These are phyloP conservation scores for Plasmodium yoelii DNA, from an alignment of 169 alveolate genomes.

Conservation along the genomic window DNA sequence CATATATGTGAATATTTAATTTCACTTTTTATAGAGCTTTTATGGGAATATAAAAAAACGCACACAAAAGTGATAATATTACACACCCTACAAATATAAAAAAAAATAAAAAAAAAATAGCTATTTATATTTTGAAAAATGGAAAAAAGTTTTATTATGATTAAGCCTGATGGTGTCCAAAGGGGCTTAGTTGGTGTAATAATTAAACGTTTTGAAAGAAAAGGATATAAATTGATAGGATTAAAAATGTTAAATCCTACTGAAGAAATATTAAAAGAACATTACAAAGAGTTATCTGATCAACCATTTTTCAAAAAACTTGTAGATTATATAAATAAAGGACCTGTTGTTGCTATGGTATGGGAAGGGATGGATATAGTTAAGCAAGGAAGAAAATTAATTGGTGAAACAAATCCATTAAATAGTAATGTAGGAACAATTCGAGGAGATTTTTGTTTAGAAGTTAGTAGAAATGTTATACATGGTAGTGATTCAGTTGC, in stretches of 20 bases:
- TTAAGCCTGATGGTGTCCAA: slow-evolving; percentile 99
- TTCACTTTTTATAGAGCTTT: too few relatives aligned
- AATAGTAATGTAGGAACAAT: slow-evolving; percentile 87
- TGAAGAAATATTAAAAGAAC: slow-evolving; percentile 92
- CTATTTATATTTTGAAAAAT: slow-evolving; percentile 12
- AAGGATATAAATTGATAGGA: slow-evolving; percentile 96
- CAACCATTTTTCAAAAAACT: slow-evolving; percentile 95
- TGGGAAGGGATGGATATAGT: slow-evolving; percentile 98
- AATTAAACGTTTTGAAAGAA: slow-evolving; percentile 94
- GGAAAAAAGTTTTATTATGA: slow-evolving; percentile 97
- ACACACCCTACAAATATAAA: too few relatives aligned
- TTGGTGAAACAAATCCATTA: slow-evolving; percentile 95
- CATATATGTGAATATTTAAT: too few relatives aligned
- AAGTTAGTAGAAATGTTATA: slow-evolving; percentile 94
- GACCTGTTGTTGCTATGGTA: slow-evolving; percentile 98
- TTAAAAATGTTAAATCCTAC: slow-evolving; percentile 92
- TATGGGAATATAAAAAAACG: too few relatives aligned
- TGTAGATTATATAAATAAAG: slow-evolving; percentile 92
- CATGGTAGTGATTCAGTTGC: slow-evolving; percentile 97
- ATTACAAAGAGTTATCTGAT: slow-evolving; percentile 95
- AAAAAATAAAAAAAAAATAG: too few relatives aligned
- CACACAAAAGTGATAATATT: too few relatives aligned
- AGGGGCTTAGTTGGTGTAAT: slow-evolving; percentile 97
- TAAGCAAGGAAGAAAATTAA: slow-evolving; percentile 94
- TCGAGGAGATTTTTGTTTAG: slow-evolving; percentile 96